These are phyloP conservation scores for Sporobolomyces pararoseus DNA, from an alignment of 768 basidiomycete species.

Conservation along the genomic window DNA sequence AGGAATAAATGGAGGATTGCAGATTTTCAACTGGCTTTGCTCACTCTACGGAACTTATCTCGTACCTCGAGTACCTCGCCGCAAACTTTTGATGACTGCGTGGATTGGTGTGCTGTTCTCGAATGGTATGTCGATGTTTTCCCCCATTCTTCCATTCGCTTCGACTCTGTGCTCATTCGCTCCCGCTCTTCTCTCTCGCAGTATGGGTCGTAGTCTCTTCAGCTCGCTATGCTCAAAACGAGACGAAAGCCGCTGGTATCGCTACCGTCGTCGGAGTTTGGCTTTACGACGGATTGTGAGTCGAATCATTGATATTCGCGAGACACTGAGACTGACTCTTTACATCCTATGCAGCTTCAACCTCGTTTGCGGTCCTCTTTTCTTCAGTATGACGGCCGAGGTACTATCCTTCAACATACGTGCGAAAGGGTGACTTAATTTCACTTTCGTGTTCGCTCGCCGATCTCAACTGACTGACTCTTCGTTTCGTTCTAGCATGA, in stretches of 20 bases:
- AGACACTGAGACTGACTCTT: too few species aligned
- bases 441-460: background rate
- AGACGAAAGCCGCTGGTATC: conserved; percentile 37
- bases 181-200: background rate
- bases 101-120: conserved; percentile 41
- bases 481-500: conserved; percentile 5
- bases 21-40: conserved; percentile 38
- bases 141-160: too few species aligned
- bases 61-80: conserved; percentile 46
- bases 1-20: conserved; percentile 39
- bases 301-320: background rate
- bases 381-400: conserved; percentile 33
- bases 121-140: conserved; percentile 13
- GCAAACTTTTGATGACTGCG: conserved; percentile 43
- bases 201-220: conserved; percentile 42
- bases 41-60: conserved; percentile 44
- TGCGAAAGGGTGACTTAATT: conserved; percentile 21
- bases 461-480: background rate
- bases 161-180: too few species aligned
- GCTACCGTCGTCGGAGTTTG: conserved; percentile 47
- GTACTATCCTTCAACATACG: conserved; percentile 33
- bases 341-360: conserved; percentile 24
- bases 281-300: conserved; percentile 38
- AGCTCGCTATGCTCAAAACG: conserved; percentile 41
- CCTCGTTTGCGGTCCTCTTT: conserved; percentile 27